These are phyloP conservation scores for Apiospora phragmitis DNA, from an alignment of 2,329 filamentous ascomycete genomes.

Conservation along the genomic window DNA sequence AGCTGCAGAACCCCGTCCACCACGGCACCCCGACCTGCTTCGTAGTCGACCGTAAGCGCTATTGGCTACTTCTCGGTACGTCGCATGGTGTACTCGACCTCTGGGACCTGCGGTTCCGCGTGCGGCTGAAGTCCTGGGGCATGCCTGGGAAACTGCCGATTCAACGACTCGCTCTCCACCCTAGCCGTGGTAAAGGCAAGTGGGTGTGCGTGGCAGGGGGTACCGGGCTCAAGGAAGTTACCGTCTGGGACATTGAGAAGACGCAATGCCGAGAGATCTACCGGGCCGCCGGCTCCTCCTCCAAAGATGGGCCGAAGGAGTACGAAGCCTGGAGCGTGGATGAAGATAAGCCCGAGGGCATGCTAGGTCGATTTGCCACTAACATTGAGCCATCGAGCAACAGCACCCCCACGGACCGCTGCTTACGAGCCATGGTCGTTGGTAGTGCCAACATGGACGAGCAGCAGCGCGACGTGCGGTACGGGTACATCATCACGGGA, in stretches of 20 bases:
- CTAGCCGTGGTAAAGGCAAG: slow-evolving; percentile 73
- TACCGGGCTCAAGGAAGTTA: slow-evolving; percentile 83
- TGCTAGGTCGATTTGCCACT: slow-evolving; percentile 83
- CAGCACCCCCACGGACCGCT: slow-evolving; percentile 51
- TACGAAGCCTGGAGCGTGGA: slow-evolving; percentile 90
- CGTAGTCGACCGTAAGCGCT: slow-evolving; percentile 79
- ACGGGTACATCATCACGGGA: slow-evolving; percentile 83
- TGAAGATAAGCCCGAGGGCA: slow-evolving; percentile 81
- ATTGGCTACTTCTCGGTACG: slow-evolving; percentile 90
- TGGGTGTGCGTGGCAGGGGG: slow-evolving; percentile 90
- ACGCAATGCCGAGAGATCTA: slow-evolving; percentile 87
- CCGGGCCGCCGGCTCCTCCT: slow-evolving; percentile 60
- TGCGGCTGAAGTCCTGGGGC: slow-evolving; percentile 86
- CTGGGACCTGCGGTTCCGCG: slow-evolving; percentile 94
- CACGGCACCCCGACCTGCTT: slow-evolving; percentile 93
- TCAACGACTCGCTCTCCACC: slow-evolving; percentile 77
- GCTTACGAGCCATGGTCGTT: slow-evolving; percentile 74
- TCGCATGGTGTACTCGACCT: slow-evolving; percentile 90
- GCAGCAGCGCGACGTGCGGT: slow-evolving; percentile 68
- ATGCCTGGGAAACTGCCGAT: slow-evolving; percentile 79
- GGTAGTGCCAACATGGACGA: slow-evolving; percentile 71
- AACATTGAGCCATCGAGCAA: slow-evolving; percentile 63
- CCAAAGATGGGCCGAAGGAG: slow-evolving; percentile 58
- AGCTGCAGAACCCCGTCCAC: slow-evolving; percentile 82
- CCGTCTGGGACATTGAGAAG: slow-evolving; percentile 94